Evolutionary conservation across 768 basidiomycete genomes (phyloP).

Genomic region (Amanita jacksonii): DNA sequence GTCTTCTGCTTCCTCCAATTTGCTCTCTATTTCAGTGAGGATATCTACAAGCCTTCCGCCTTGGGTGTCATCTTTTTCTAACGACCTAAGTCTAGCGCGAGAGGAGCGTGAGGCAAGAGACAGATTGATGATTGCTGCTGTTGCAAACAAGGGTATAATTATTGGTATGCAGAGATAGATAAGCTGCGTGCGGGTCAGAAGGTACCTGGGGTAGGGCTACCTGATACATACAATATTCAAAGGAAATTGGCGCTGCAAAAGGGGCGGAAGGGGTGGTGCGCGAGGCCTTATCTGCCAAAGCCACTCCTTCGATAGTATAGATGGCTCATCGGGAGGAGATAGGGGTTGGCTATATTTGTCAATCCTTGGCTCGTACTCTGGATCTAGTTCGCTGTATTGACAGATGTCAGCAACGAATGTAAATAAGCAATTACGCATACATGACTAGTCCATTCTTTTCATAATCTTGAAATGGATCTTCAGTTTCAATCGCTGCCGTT

Average conservation of each 20-base stretch:
- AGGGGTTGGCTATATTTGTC: constrained; percentile 39
- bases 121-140: constrained; percentile 46
- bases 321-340: constrained; percentile 28
- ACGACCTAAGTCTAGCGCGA: constrained; percentile 49
- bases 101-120: constrained; percentile 50
- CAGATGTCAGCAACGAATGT: neutral
- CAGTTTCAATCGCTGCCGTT: constrained; percentile 61
- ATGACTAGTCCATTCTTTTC: constrained; percentile 50
- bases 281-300: constrained; percentile 29
- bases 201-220: too few relatives aligned
- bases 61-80: constrained; percentile 47
- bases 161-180: constrained; percentile 52
- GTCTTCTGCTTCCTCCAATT: constrained; percentile 58
- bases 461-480: constrained; percentile 56
- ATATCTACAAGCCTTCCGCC: constrained; percentile 45
- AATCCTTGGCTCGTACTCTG: constrained; percentile 49
- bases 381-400: constrained; percentile 40
- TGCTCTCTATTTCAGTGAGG: constrained; percentile 46
- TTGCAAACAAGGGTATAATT: constrained; percentile 50
- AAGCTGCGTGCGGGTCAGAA: constrained; percentile 25
- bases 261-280: constrained; percentile 46
- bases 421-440: constrained; percentile 26
- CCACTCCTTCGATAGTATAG: constrained; percentile 34
- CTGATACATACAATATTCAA: constrained; percentile 46
- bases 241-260: constrained; percentile 52